Base-by-base conservation (phyloP, 2,329 filamentous ascomycete species). In the Colletotrichum chlorophyti region DNA sequence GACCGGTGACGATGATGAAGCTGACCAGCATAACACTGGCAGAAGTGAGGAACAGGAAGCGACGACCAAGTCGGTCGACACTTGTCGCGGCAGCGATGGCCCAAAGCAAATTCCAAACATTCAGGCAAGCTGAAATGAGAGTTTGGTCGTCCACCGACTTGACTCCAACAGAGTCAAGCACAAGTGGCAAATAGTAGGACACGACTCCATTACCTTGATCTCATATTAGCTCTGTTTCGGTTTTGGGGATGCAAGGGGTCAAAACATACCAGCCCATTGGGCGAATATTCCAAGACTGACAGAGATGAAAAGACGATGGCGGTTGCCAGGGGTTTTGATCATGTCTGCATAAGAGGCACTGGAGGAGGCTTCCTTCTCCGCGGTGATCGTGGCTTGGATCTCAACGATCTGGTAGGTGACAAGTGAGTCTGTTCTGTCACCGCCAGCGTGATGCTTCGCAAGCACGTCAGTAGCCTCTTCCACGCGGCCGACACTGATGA, bases 361-460 rank as follows among this genome's bases (percentile, higher is more conserved):
- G 12, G 52, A 23, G 21, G 54, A 38, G 1, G 49, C 49, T 21
- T 65, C 55, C 27, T 48, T 60, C 45, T 69, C 68, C 2, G 63
- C 43, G 6, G 40, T 32, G 41, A 70, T 58, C 14, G 65, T 58
- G 8, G 54, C 40, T 26, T 64, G 45, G 29, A 70, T 69, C 60
- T 69, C 67, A 5, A 52, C 54, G 7, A 68, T 45, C 41, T 69
- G 62, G 43, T 64, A 65, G 37, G 59, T 59, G 0, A 79, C 77
- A 2, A 80, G 70, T 1, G 74, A 72, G 11, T 77, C 71, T 12
- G 68, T 58, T 0, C 65, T 58, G 40, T 79, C 73, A 2, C 75
- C 76, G 15, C 77, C 77, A 1, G 75, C 72, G 35, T 79, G 77
- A 37, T 76, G 78, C 4, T 69, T 70, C 4, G 65, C 68, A 2